Base-by-base conservation (phyloP, 495 filamentous ascomycete species). In the Penicillium fimorum region DNA sequence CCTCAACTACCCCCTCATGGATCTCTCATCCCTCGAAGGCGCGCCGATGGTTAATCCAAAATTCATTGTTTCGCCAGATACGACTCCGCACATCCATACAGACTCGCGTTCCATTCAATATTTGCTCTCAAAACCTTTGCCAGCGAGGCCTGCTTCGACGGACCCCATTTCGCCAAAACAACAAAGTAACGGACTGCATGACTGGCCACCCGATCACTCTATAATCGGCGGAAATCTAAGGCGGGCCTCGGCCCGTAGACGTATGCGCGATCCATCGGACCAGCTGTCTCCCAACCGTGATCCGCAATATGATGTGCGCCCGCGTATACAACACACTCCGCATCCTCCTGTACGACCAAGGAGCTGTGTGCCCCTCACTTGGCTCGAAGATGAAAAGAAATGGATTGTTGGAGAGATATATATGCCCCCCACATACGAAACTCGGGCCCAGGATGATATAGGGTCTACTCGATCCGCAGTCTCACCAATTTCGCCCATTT, bases 21-120 rank as follows among this genome's bases (percentile, higher is more conserved):
- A 73, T 58, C 70, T 76, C 25, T 76, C 73, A 12, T 74, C 70
- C 10, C 61, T 76, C 11, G 73, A 73, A 60, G 73, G 73, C 11
- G 71, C 73, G 42, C 68, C 69, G 12, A 60, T 76, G 24, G 25
- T 49, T 10, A 64, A 73, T 37, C 22, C 61, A 2, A 57, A 50
- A 42, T 58, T 50, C 45, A 44, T 27, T 33, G 41, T 56, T 7
- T 44, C 41, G 4, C 40, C 30, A 20, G 22, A 57, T 33, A 40
- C 47, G 2, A 50, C 45, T 13, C 32, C 56, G 50, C 47, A 42
- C 24, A 40, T 59, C 22, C 35, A 35, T 10, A 29, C 46, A 32
- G 41, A 48, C 27, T 43, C 63, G 24, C 47, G 58, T 49, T 47
- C 55, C 25, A 62, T 55, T 37, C 56, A 52, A 15, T 25, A 49